phyloP scores from a whole-genome alignment of 2,329 filamentous ascomycete species.

The Trichoderma pleuroti region DNA sequence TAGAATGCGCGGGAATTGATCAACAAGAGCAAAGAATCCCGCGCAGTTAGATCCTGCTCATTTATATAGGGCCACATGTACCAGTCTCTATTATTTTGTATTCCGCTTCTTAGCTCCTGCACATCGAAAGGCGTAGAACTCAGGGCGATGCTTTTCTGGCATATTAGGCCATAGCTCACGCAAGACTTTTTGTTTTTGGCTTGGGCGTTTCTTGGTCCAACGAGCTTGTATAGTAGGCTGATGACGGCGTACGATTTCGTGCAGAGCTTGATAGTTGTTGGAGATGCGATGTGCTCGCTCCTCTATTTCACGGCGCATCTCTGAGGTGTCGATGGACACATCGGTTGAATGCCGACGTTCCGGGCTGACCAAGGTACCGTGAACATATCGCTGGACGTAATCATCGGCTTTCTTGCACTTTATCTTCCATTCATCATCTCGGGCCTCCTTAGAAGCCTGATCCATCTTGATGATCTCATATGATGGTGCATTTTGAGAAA shows the following conservation, averaged over 20 bases:
- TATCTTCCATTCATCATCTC: background rate
- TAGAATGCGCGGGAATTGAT: constrained; percentile 51
- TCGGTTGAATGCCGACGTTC: background rate
- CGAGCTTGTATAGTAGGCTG: constrained; percentile 50
- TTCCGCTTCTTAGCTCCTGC: constrained; percentile 22
- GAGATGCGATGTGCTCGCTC: constrained; percentile 30
- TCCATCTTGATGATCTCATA: background rate
- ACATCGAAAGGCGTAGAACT: constrained; percentile 40
- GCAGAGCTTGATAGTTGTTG: constrained; percentile 33
- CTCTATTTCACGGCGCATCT: background rate
- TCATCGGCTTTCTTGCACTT: background rate
- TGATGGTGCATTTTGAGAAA: background rate
- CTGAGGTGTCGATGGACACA: background rate
- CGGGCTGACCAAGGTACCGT: background rate
- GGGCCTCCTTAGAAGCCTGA: background rate
- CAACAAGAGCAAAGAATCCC: constrained; percentile 45
- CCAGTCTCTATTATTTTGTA: constrained; percentile 28
- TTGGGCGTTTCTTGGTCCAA: constrained; percentile 50
- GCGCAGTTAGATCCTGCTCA: constrained; percentile 49
- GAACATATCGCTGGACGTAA: background rate
- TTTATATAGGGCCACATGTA: constrained; percentile 56
- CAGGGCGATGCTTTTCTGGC: constrained; percentile 47
- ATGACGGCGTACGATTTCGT: constrained; percentile 45
- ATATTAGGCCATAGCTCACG: constrained; percentile 49
- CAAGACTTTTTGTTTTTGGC: constrained; percentile 45